Evolutionary conservation across 148 eudicot species (phyloP).

Genomic region (Fagopyrum tataricum): DNA sequence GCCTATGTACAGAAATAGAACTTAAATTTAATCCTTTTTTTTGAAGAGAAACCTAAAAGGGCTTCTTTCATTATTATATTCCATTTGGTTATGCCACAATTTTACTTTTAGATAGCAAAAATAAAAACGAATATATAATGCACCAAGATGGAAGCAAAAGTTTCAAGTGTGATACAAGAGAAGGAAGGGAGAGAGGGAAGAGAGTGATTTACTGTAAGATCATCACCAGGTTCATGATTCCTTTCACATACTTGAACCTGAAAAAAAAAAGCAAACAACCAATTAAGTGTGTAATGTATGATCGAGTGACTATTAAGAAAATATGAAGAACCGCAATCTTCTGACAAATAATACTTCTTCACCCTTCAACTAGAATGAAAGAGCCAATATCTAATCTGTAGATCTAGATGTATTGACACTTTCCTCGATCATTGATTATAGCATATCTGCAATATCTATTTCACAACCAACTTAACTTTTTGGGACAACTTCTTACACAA

Average conservation of each 20-base stretch:
- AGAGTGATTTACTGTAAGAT: slow-evolving; percentile 53
- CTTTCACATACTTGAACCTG: slow-evolving; percentile 96
- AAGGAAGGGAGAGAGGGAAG: slow-evolving; percentile 8
- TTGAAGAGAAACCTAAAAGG: no score
- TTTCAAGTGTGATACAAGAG: not conserved
- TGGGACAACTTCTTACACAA: no score
- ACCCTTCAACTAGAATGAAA: not conserved
- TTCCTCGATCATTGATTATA: not conserved
- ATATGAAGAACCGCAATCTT: not conserved
- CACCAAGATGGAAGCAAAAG: not conserved
- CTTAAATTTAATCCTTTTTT: no score
- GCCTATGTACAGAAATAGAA: no score
- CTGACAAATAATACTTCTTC: not conserved
- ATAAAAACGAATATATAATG: not conserved
- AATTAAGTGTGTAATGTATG: not conserved
- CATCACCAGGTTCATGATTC: slow-evolving; percentile 82
- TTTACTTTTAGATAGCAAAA: not conserved
- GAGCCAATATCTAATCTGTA: not conserved
- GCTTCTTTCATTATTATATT: no score
- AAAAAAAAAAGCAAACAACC: slow-evolving; percentile 12
- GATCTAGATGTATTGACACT: not conserved
- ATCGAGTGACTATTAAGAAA: not conserved
- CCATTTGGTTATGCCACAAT: no score
- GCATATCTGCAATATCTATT: not conserved
- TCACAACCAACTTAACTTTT: not conserved